Evolutionary conservation across 495 filamentous ascomycete genomes (phyloP), one percentile per base, ranked within the genome.

Genomic region (Aspergillus biplanus): DNA sequence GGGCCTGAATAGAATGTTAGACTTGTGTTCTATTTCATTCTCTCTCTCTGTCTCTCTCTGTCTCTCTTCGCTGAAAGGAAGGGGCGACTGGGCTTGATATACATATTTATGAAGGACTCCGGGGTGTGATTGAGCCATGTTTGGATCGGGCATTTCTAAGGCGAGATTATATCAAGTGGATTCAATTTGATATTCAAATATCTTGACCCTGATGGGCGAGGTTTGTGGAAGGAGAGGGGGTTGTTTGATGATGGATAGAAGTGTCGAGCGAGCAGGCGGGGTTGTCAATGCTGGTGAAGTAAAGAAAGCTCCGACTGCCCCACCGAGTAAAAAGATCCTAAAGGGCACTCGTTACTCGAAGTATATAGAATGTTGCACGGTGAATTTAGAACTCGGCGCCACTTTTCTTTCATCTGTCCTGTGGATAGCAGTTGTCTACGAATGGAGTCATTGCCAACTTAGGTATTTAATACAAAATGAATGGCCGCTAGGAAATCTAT

Each of bases 91-190:
- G 47, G 12, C 8, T 11, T 44, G 34, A 52, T 67, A 54, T 75
- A 80, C 77, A 69, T 77, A 80, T 69, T 77, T 65, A 56, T 80
- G 77, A 0, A 80, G 69, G n/a, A 75, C 60, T 9, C 77, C 77
- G 15, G 63, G 52, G 56, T 77, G 61, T 6, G 73, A 77, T 12
- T 18, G 46, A 27, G 59, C 32, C 59, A 67, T 67, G 42, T 21
- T 65, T 56, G 52, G 13, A n/a, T 35, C 58, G 49, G 39, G 35
- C 7, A 31, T 2, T 27, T 27, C 21, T 27, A 27, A 27, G 21
- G 21, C 21, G 21, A 27, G 21, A 27, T 27, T 27, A 27, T 1
- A 27, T 27, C 21, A 27, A 27, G 21, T 27, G 39, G 39, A 4
- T 44, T 6, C 11, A 44, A 4, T 44, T 44, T 2, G 39, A 6